Evolutionary conservation across 73 alveolate genomes (phyloP), one percentile per base, ranked within the genome.

Genomic region (Symbiodinium pilosum): DNA sequence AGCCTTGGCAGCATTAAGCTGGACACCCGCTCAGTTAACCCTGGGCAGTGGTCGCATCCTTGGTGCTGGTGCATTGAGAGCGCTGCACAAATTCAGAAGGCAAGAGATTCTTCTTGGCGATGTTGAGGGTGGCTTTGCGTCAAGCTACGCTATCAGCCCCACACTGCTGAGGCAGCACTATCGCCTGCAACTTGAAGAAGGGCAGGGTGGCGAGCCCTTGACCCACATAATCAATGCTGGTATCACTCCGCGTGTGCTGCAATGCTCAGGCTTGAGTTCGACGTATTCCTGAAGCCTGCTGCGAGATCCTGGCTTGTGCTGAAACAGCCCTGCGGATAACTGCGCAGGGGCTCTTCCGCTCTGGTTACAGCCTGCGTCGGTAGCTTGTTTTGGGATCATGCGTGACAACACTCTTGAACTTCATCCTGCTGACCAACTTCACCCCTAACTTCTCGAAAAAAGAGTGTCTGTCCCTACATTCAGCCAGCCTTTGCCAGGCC

Each of bases 271-370:
- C 24, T 91, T 75, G 97, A 91, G 54, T 91, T 91, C 41, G 97
- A 91, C 52, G 97, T 69, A 75, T 91, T 68, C 88, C 41, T 91
- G 89, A 91, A 91, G 97, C 97, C 97, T 12, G 97, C 97, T 18
- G 89, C 77, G 97, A 20, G 38, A 64, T 14, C 38, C 81, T 64
- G 81, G 41, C 81, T 26, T 64, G 81, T 64, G n/a, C n/a, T n/a
- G n/a, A n/a, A n/a, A n/a, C n/a, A n/a, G n/a, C n/a, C n/a, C n/a
- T n/a, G n/a, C n/a, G n/a, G n/a, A n/a, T n/a, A n/a, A n/a, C n/a
- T n/a, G n/a, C n/a, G n/a, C n/a, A n/a, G n/a, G n/a, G n/a, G n/a
- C n/a, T n/a, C n/a, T n/a, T n/a, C 73, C 20, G 73, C 30, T n/a
- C 73, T 5, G 73, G 73, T n/a, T 5, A 30, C 20, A 30, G 73